These are phyloP conservation scores for Jackrogersella minutella DNA, from an alignment of 495 filamentous ascomycete species.

Conservation along the genomic window DNA sequence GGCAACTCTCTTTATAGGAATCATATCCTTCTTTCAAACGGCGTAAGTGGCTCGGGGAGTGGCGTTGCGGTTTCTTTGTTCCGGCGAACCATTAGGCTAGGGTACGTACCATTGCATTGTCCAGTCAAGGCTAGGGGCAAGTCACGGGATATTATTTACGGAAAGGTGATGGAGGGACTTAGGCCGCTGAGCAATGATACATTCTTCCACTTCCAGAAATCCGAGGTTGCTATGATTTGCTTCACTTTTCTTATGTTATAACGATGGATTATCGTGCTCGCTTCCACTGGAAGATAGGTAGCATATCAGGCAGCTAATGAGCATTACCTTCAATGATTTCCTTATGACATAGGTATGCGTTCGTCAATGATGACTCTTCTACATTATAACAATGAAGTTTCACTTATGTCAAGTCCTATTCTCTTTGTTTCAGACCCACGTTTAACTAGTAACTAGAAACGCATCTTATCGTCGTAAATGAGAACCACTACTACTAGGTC, in stretches of 20 bases:
- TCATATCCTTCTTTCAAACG: background rate
- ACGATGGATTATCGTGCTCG: background rate
- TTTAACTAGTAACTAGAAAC: too few relatives aligned
- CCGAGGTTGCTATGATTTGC: constrained; percentile 7
- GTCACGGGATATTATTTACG: constrained; percentile 5
- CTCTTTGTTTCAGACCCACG: too few relatives aligned
- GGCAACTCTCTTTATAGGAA: background rate
- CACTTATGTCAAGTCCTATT: too few relatives aligned
- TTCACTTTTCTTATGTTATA: constrained; percentile 8
- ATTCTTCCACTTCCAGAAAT: background rate
- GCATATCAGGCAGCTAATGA: too few relatives aligned
- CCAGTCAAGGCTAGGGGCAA: background rate
- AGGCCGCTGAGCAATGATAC: background rate
- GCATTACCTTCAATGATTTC: too few relatives aligned
- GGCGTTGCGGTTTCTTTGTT: constrained; percentile 37
- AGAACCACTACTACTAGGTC: too few relatives aligned
- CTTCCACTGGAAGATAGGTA: background rate
- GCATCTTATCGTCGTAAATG: too few relatives aligned
- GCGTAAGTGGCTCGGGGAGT: constrained; percentile 12
- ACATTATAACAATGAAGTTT: too few relatives aligned
- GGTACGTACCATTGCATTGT: constrained; percentile 26
- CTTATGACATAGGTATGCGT: too few relatives aligned
- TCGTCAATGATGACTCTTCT: too few relatives aligned
- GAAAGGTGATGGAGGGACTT: background rate
- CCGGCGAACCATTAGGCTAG: constrained; percentile 1